A percentile compares a stretch with the other conserved stretches of the same genome.
phyloP scores from a whole-genome alignment of 2,329 filamentous ascomycete species.

The Ceratocystis lukuohia region DNA sequence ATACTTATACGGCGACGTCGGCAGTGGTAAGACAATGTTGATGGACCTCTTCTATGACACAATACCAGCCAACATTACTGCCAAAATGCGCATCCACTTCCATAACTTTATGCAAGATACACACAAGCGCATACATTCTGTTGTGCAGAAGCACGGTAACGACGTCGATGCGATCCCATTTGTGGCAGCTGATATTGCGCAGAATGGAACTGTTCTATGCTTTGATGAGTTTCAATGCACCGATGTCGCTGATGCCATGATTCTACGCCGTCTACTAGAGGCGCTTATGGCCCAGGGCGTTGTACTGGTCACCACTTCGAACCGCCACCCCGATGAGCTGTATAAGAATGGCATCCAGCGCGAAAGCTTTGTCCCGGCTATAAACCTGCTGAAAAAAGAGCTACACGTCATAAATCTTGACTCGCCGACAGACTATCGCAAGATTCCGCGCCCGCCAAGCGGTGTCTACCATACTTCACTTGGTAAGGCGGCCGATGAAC shows the following conservation, averaged over 20 bases:
- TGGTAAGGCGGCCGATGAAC: slow-evolving; percentile 59
- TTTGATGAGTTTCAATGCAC: slow-evolving; percentile 99
- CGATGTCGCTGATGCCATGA: slow-evolving; percentile 98
- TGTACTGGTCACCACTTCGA: slow-evolving; percentile 88
- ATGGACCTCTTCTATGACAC: slow-evolving; percentile 99
- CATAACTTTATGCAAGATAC: slow-evolving; percentile 99
- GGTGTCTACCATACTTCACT: slow-evolving; percentile 89
- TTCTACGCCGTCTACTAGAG: slow-evolving; percentile 74
- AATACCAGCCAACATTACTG: slow-evolving; percentile 60
- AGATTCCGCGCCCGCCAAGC: slow-evolving; percentile 82
- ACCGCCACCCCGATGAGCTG: slow-evolving; percentile 87
- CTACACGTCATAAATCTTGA: slow-evolving; percentile 89
- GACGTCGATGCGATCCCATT: slow-evolving; percentile 85
- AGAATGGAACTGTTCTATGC: slow-evolving; percentile 72
- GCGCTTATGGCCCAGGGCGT: slow-evolving; percentile 92
- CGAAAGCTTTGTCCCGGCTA: slow-evolving; percentile 88
- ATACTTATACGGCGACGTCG: slow-evolving; percentile 93
- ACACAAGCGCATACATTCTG: slow-evolving; percentile 75
- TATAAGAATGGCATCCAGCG: slow-evolving; percentile 98
- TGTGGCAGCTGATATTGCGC: slow-evolving; percentile 86
- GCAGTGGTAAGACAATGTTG: slow-evolving; percentile 96
- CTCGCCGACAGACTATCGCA: slow-evolving; percentile 91
- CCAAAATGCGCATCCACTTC: slow-evolving; percentile 91
- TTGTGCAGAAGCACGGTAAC: slow-evolving; percentile 79
- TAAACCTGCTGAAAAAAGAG: slow-evolving; percentile 72